Base-by-base conservation (phyloP, 192 early-diverging fungal genomes). In the Coemansia sp. region DNA sequence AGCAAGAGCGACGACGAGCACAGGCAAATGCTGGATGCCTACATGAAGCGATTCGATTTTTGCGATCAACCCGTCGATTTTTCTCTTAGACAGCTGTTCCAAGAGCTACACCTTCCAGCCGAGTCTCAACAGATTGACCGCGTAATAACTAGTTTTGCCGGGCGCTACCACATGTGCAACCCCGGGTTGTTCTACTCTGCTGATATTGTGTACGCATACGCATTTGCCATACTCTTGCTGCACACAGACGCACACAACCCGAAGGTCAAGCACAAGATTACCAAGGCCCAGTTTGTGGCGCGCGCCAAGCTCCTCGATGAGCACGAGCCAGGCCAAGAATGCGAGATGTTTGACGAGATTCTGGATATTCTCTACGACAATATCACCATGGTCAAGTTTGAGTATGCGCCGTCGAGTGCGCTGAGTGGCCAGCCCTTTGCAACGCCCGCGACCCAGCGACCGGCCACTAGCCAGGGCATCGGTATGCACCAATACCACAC, bases 211-310 rank as follows among this genome's bases (percentile, higher is more conserved):
- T 92, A 95, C 69, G 85, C 90, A 14, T 75, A 94, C 36, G 87
- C 93, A 8, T 95, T 91, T 77, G 91, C 92, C 6, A 81, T 95
- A 14, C 81, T 95, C 59, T 80, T 95, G 63, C 86, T 95, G 50
- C 92, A 95, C 73, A 93, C 92, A 1, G 93, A 95, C 71, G 91
- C 92, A 9, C 93, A 94, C 77, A 95, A 95, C 70, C 90, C 91
- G 42, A 86, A 86, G 53, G 88, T 94, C 21, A 85, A 85, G 41
- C 86, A 88, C 44, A 93, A 94, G 73, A 95, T 95, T 88, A 87
- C 83, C n/a, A 92, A 90, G 78, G 84, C 88, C 8, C 89, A 91
- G 63, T 95, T 93, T 67, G 86, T 93, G 41, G 77, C 78, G 63
- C 88, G 87, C 42, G 89, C 90, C 24, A 87, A 86, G 62, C 78